A percentile compares a stretch with the other conserved stretches of the same genome.
Evolutionary conservation across 192 early-diverging fungal species (phyloP).

Genomic region (Lobosporangium transversale): DNA sequence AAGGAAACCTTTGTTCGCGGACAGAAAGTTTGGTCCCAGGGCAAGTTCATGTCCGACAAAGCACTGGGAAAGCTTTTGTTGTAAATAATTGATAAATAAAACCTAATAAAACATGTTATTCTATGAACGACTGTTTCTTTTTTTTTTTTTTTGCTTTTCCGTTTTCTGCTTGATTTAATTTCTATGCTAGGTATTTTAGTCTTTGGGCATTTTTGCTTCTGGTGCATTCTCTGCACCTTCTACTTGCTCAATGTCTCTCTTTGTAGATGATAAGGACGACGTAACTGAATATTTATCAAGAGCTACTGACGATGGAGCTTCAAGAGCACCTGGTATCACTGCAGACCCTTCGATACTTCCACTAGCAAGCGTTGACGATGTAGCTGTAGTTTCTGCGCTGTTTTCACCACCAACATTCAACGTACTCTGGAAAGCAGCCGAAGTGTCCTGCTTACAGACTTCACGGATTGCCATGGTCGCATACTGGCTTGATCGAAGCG

Average conservation of each 20-base stretch:
- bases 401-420: constrained; percentile 8
- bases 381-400: background rate
- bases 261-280: background rate
- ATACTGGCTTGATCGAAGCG: constrained; percentile 85
- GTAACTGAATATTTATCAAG: background rate
- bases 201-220: constrained; percentile 19
- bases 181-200: constrained; percentile 1
- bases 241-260: constrained; percentile 36
- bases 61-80: constrained; percentile 43
- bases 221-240: constrained; percentile 21
- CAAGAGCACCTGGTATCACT: background rate
- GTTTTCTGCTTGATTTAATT: too few species aligned
- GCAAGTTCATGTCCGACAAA: constrained; percentile 33
- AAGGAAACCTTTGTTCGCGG: constrained; percentile 80
- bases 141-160: too few species aligned
- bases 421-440: constrained; percentile 60
- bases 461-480: constrained; percentile 98
- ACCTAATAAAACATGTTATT: too few species aligned
- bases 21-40: constrained; percentile 45
- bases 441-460: constrained; percentile 75
- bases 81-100: constrained; percentile 7
- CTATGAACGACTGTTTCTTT: too few species aligned
- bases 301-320: background rate
- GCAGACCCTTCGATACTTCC: background rate
- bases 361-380: background rate